Conservation (phyloP, 129 eudicot genomes). For the Pseudognaphalium luteoalbum region DNA sequence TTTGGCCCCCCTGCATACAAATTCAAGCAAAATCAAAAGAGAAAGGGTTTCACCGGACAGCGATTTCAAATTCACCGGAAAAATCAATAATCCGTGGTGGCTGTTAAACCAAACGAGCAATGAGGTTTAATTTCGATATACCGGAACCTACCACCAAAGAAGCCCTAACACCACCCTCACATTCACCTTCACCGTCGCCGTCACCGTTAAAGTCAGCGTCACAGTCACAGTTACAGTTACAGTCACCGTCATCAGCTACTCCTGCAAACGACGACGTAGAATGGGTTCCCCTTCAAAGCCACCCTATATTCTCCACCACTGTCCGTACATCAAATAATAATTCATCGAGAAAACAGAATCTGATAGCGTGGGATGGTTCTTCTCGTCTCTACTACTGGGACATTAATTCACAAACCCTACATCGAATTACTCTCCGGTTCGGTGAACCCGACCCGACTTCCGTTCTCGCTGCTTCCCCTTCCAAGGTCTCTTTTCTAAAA, state of each 20-base stretch:
- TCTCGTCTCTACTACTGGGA: conserved; percentile 94
- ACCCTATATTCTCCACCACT: conserved; percentile 61
- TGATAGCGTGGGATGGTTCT: conserved; percentile 69
- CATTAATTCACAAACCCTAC: conserved; percentile 43
- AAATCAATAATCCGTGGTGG: neutral
- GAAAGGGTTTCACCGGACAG: conserved; percentile 25
- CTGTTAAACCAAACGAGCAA: conserved; percentile 13
- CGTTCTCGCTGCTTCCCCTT: conserved; percentile 79
- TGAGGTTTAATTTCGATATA: conserved; percentile 61
- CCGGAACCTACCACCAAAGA: conserved; percentile 37
- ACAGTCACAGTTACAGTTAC: conserved; percentile 21
- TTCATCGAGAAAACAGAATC: conserved; percentile 8
- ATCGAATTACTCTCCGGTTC: conserved; percentile 69
- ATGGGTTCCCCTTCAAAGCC: conserved; percentile 84
- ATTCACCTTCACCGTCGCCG: conserved; percentile 32
- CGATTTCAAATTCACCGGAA: conserved; percentile 18
- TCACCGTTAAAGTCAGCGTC: neutral
- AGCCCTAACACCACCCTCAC: conserved; percentile 38
- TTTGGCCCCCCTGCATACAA: conserved; percentile 2
- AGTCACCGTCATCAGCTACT: conserved; percentile 48
- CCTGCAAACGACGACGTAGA: conserved; percentile 66
- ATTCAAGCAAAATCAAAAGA: conserved; percentile 1
- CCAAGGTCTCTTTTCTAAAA: conserved; percentile 51
- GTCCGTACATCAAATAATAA: conserved; percentile 1
- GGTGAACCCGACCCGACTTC: conserved; percentile 83